Conservation (phyloP, 2,329 filamentous ascomycete species). For the Capronia coronata region DNA sequence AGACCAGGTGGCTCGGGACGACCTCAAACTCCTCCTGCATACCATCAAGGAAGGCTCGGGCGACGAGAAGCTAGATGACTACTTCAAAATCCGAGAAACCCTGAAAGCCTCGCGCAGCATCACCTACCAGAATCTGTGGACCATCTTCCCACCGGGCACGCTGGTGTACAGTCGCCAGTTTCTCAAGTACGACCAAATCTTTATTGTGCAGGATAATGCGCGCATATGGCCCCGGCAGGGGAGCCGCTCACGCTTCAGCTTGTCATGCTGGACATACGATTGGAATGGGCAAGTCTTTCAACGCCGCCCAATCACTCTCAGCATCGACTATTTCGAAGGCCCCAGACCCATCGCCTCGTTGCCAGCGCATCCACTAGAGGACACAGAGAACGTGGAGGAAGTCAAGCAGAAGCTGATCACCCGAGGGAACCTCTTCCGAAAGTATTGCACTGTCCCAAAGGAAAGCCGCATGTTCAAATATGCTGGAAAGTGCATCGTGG, state of each 20-base stretch:
- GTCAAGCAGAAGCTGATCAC: too few relatives aligned
- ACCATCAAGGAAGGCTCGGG: constrained; percentile 1
- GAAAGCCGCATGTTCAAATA: too few relatives aligned
- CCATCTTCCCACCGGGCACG: constrained; percentile 14
- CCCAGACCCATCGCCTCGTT: constrained; percentile 13
- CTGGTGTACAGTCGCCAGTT: constrained; percentile 10
- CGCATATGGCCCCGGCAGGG: constrained; percentile 1
- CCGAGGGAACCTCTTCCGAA: too few relatives aligned
- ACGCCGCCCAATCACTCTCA: constrained; percentile 4
- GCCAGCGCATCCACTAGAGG: constrained; percentile 5
- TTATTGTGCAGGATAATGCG: constrained; percentile 8
- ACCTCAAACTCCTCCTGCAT: constrained; percentile 12
- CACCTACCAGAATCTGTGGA: constrained; percentile 18
- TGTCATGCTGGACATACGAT: constrained; percentile 2
- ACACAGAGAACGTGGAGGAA: constrained; percentile 1
- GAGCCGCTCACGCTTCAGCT: neutral
- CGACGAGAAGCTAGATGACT: constrained; percentile 1
- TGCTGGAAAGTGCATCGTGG: too few relatives aligned
- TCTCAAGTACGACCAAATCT: neutral
- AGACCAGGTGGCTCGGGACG: constrained; percentile 7
- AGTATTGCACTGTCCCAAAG: too few relatives aligned
- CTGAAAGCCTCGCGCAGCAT: constrained; percentile 6
- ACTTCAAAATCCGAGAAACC: constrained; percentile 6
- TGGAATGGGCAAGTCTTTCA: constrained; percentile 15
- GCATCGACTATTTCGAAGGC: constrained; percentile 14